Base-by-base conservation (phyloP, 2,329 filamentous ascomycete species). In the Exophiala lecanii-corni region DNA sequence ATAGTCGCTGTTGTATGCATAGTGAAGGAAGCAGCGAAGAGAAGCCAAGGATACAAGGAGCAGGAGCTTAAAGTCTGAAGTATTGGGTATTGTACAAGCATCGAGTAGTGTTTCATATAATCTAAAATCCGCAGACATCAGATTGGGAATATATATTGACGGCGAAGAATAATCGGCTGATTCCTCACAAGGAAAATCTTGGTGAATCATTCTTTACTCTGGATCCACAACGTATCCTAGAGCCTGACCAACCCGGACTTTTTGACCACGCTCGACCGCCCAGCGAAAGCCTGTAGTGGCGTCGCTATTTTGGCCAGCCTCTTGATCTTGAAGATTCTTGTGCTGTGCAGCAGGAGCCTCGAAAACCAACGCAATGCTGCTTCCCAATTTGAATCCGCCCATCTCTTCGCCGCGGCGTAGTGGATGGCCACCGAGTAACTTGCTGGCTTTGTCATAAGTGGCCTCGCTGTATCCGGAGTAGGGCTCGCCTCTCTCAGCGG, bases 381-480 rank as follows among this genome's bases (percentile, higher is more conserved):
- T 95, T 15, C 92, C 92, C 3, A 98, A 74, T 70, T 94, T 88
- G 69, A 98, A 98, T 0, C 92, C 94, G 41, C 92, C 92, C 89
- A 98, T 97, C 66, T 98, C 92, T 61, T 97, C 91, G 25, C 92
- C 92, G 33, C 86, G 76, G 51, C 82, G 79, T 42, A 98, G 70
- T 1, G 91, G 84, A 62, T 97, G 82, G 2, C 94, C 92, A 15
- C 80, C 79, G 0, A 98, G 73, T 2, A 95, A 77, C 2, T 74
- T 68, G 58, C 86, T 94, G 2, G 91, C 87, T 12, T 74, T 75
- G 34, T 78, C 78, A 60, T 98, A 98, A 2, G 85, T 89, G 5
- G 92, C 94, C 68, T 98, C 92, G 0, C 86, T 81, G 60, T 89
- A 98, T 1, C 92, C 92, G n/a, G 81, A 78, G 61, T 95, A 94